Base-by-base conservation (phyloP, 2,329 filamentous ascomycete genomes). In the Immersiporthe knoxdaviesiana region DNA sequence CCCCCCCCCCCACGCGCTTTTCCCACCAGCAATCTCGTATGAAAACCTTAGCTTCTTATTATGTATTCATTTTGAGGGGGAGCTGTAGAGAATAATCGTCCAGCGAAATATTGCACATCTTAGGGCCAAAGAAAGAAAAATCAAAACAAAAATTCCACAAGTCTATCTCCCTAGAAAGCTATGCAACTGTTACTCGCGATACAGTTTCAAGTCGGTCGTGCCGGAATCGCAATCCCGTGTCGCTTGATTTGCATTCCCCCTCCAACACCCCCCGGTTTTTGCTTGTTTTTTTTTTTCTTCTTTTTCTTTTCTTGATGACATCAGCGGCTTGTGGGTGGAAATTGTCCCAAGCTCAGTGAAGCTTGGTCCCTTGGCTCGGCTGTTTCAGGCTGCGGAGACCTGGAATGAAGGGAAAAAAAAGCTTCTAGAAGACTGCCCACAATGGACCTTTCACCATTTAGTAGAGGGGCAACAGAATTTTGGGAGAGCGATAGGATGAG, bases 341-440 rank as follows among this genome's bases (percentile, higher is more conserved):
- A 47, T n/a, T 11, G 24, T 56, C 52, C 52, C 24, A 14, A 56
- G 39, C 24, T 63, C 18, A 27, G 24, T 54, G 64, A 50, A 59
- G 64, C 64, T 44, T 66, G 54, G 64, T 37, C 52, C 52, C 54
- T 50, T 27, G 24, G 12, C 24, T 66, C 5, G n/a, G 8, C 30
- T 61, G 56, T 60, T 52, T 52, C 37, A 39, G 30, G 14, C 63
- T 18, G 32, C 6, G 39, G 52, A 18, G 52, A n/a, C 52, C 27
- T 30, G 24, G 24, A 27, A 35, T 30, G 24, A 10, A 27, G 8
- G 35, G 35, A 8, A 18, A 11, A 8, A 30, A 30, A 56, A 30
- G 52, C 27, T 56, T 56, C 52, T 30, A 56, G 52, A 56, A 56
- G 52, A 18, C 27, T 56, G 52, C 24, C 27, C 24, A n/a, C 12